A percentile compares a stretch with the other conserved stretches of the same genome.
Conservation (phyloP, 805 yeast genomes). For the Starmerella davenportii region DNA sequence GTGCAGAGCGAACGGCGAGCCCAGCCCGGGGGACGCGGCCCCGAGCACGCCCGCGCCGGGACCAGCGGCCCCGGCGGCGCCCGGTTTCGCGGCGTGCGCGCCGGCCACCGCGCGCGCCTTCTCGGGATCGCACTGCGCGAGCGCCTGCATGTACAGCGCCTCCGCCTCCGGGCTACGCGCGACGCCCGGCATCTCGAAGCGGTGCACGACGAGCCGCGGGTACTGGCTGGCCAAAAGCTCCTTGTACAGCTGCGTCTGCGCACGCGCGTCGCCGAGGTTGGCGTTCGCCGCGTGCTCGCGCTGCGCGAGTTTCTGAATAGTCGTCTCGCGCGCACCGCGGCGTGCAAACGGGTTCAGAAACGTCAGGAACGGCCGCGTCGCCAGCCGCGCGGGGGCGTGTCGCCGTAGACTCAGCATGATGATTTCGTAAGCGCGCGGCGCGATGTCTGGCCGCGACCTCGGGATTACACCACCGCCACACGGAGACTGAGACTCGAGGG, state of each 20-base stretch:
- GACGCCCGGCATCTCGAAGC: constrained; percentile 89
- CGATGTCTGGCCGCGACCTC: no score
- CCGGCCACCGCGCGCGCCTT: constrained; percentile 12
- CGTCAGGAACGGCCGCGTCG: constrained; percentile 1
- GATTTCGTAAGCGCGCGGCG: neutral
- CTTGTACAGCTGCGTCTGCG: constrained; percentile 73
- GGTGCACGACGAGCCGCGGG: constrained; percentile 89
- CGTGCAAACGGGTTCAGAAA: constrained; percentile 1
- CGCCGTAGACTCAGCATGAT: neutral
- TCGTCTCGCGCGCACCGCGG: constrained; percentile 2
- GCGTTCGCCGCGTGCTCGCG: constrained; percentile 79
- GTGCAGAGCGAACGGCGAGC: neutral
- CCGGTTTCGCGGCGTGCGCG: constrained; percentile 6
- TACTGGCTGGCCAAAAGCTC: constrained; percentile 59
- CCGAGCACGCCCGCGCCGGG: constrained; percentile 1
- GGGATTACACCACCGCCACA: no score
- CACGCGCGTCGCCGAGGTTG: constrained; percentile 44
- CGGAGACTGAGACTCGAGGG: no score
- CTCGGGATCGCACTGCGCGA: constrained; percentile 33
- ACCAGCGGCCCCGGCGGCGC: constrained; percentile 2
- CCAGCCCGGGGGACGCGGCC: constrained; percentile 1
- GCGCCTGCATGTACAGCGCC: constrained; percentile 59
- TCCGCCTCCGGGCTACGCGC: constrained; percentile 69
- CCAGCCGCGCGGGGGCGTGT: neutral
- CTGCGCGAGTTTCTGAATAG: constrained; percentile 31